Percentiles rank a stretch among this genome's conserved stretches.
phyloP scores from a whole-genome alignment of 1,139 yeast species.

The Hemisphaericaspora subhashii region DNA sequence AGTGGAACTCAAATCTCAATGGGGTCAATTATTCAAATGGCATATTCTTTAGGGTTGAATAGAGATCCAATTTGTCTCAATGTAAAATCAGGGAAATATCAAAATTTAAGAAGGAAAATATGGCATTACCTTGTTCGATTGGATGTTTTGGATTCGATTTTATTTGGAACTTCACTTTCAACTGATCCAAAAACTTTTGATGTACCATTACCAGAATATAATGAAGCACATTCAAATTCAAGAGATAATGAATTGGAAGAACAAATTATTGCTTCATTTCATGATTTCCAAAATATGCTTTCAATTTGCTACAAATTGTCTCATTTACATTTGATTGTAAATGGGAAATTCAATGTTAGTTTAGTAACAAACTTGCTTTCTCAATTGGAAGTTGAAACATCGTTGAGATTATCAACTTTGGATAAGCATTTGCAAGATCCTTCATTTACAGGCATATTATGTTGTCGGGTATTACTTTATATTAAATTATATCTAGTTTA shows the following conservation, averaged over 20 bases:
- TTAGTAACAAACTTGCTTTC: constrained; percentile 9
- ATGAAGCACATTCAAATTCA: constrained; percentile 18
- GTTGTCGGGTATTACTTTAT: constrained; percentile 7
- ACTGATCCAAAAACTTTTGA: constrained; percentile 19
- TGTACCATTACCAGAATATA: constrained; percentile 22
- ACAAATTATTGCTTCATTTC: constrained; percentile 17
- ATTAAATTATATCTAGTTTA: constrained; percentile 21
- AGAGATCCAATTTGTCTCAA: constrained; percentile 47
- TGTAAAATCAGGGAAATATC: constrained; percentile 3
- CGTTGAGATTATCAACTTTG: constrained; percentile 10
- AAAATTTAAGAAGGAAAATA: constrained; percentile 47
- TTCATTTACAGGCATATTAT: neutral
- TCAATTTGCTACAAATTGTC: constrained; percentile 9
- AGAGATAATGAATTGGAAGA: constrained; percentile 20
- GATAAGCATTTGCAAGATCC: constrained; percentile 7
- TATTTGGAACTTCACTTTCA: constrained; percentile 13
- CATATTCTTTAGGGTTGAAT: constrained; percentile 51
- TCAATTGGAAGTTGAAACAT: constrained; percentile 11
- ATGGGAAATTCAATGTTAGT: constrained; percentile 11
- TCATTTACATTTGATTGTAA: constrained; percentile 11
- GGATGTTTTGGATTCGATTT: constrained; percentile 20
- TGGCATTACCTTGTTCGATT: constrained; percentile 28
- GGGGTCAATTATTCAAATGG: constrained; percentile 50
- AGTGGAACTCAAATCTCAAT: constrained; percentile 17
- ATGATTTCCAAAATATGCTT: constrained; percentile 12